Evolutionary conservation across 75 land plant species (phyloP), one percentile per base, ranked within the genome.

Genomic region (Cunninghamia lanceolata): DNA sequence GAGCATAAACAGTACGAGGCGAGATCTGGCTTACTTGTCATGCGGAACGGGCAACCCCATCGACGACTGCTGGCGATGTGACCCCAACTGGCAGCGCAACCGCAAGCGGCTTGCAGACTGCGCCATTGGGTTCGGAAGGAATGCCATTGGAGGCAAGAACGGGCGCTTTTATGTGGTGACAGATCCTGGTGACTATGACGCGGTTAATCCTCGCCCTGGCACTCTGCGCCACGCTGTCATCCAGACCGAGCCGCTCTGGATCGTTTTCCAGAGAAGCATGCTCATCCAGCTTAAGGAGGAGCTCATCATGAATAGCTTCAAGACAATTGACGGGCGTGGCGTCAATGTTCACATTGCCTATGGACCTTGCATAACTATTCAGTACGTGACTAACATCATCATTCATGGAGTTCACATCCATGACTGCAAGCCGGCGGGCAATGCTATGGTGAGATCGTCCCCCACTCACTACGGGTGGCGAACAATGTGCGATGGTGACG

Each of bases 221-320:
- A 90, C 91, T 6, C 84, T 90, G 43, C 90, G 91, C 19, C 85
- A 89, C 46, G 91, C 83, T 19, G 91, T 89, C 53, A 88, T 88
- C 50, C 90, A 84, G 46, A 47, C 2, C 28, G 88, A 88, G 52
- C 89, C 89, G 10, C 90, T 89, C 17, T 89, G 90, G 90, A 88
- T 89, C n/a, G 30, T 87, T 32, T 89, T 89, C 70, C 4, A 78
- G 66, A 46, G 47, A 40, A 86, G 89, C 86, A 89, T 89, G 90
- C n/a, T 36, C 78, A 88, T 89, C 52, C 45, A 84, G 80, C 90
- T 88, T 35, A 89, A 76, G 5, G 42, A 82, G 19, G 90, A 88
- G 63, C 90, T 89, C 36, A 78, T 88, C 1, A 79, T 88, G 66
- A 88, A 45, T 34, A 88, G 89, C 38, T 86, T 50, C 89, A 88